Percentiles rank a stretch among this genome's conserved stretches.
These are phyloP conservation scores for Gossypium schwendimanii DNA, from an alignment of 441 rosid species.

Conservation along the genomic window DNA sequence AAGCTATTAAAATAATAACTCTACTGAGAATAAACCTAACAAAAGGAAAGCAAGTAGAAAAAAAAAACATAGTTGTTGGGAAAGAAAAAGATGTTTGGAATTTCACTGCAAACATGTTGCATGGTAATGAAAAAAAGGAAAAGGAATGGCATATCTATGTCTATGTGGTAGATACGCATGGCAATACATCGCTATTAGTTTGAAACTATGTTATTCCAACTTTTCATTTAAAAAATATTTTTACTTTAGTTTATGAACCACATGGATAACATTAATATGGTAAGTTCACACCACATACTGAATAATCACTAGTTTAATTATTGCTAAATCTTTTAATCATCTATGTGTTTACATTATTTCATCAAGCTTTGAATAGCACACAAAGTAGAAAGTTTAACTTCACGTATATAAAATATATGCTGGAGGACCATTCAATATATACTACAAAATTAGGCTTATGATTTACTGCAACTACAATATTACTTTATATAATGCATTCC, in stretches of 20 bases:
- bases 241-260: too few relatives aligned
- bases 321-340: not conserved
- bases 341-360: not conserved
- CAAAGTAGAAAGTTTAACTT: conserved; percentile 16
- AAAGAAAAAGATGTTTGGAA: conserved; percentile 25
- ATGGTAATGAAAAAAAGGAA: conserved; percentile 19
- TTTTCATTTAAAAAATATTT: too few relatives aligned
- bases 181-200: conserved; percentile 12
- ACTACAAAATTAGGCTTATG: conserved; percentile 7
- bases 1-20: not conserved
- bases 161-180: conserved; percentile 18
- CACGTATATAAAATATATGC: not conserved
- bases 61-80: conserved; percentile 5
- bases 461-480: conserved; percentile 23
- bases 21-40: conserved; percentile 4
- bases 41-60: not conserved
- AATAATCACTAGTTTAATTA: conserved; percentile 16
- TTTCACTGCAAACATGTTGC: conserved; percentile 16
- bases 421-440: conserved; percentile 27
- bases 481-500: conserved; percentile 38
- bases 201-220: not conserved
- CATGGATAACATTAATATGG: not conserved
- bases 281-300: conserved; percentile 14
- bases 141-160: conserved; percentile 24
- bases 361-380: not conserved